A percentile compares a stretch with the other conserved stretches of the same genome.
phyloP scores from a whole-genome alignment of 306 rosid species.

The Trifolium fragiferum region DNA sequence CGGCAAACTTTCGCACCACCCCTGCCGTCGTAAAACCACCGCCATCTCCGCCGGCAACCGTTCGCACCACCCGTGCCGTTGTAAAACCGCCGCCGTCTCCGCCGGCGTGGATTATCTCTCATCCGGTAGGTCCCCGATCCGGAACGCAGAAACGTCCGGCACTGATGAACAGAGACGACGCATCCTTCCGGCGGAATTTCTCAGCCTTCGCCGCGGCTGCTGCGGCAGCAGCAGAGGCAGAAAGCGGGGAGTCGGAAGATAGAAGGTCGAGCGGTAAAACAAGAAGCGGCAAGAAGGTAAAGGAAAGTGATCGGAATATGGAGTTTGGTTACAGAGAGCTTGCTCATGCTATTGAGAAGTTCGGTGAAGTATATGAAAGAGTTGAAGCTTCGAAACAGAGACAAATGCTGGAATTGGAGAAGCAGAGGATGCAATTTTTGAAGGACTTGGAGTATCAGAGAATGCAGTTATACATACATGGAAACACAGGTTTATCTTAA shows the following conservation, averaged over 20 bases:
- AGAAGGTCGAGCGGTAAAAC: conserved; percentile 46
- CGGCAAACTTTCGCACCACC: conserved; percentile 31
- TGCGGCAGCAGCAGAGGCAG: conserved; percentile 46
- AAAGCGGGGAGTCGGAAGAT: conserved; percentile 45
- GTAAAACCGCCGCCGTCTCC: conserved; percentile 15
- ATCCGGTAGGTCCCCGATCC: conserved; percentile 75
- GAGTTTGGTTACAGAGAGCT: conserved; percentile 53
- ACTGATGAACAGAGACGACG: conserved; percentile 32
- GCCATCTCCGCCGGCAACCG: conserved; percentile 30
- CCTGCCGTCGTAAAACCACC: conserved; percentile 4
- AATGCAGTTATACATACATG: conserved; percentile 66
- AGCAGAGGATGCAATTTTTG: conserved; percentile 76
- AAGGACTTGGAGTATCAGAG: conserved; percentile 82
- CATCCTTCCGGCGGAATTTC: conserved; percentile 52
- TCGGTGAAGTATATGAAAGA: conserved; percentile 67
- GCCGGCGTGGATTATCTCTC: conserved; percentile 52
- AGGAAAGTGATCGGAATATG: conserved; percentile 16
- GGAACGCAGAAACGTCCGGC: conserved; percentile 63
- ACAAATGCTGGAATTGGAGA: conserved; percentile 81
- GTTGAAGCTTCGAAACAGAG: conserved; percentile 69
- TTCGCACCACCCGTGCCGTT: conserved; percentile 9
- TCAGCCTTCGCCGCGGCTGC: conserved; percentile 62
- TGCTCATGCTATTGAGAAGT: conserved; percentile 68
- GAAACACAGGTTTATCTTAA: conserved; percentile 72
- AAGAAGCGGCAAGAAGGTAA: conserved; percentile 31